Evolutionary conservation across 495 filamentous ascomycete genomes (phyloP).

Genomic region (Talaromyces proteolyticus): DNA sequence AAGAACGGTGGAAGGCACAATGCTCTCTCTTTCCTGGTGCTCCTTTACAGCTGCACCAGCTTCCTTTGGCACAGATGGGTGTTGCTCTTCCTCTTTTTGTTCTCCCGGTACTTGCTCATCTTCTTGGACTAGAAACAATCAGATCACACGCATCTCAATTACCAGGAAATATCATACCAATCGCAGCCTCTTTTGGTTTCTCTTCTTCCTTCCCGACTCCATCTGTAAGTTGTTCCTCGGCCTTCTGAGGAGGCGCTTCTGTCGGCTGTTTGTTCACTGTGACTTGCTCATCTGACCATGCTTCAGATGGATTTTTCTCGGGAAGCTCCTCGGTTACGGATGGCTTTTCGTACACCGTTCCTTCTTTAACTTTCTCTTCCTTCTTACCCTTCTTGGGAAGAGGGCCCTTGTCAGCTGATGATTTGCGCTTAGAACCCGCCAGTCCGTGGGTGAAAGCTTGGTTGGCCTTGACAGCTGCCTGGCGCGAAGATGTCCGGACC

Average conservation of each 20-base stretch:
- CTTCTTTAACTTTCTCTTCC: constrained; percentile 8
- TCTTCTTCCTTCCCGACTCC: constrained; percentile 8
- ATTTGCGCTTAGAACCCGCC: constrained; percentile 31
- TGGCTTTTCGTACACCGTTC: constrained; percentile 1
- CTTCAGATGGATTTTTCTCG: not conserved
- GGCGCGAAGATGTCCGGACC: constrained; percentile 33
- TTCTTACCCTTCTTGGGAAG: constrained; percentile 29
- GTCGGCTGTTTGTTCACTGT: constrained; percentile 4
- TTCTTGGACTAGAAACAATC: not conserved
- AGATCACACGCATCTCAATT: no score
- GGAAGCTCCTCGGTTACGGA: constrained; percentile 2
- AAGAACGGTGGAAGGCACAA: constrained; percentile 65
- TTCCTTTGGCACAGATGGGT: not conserved
- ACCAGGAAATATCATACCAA: not conserved
- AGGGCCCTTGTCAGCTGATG: constrained; percentile 14
- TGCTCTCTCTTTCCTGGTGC: constrained; percentile 35
- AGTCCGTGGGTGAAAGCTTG: constrained; percentile 28
- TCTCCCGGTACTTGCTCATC: constrained; percentile 16
- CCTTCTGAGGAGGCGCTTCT: constrained; percentile 1
- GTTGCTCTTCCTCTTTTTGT: constrained; percentile 8
- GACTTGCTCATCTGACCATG: not conserved
- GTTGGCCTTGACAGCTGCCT: constrained; percentile 40
- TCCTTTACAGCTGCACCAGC: not conserved
- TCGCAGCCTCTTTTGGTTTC: constrained; percentile 28
- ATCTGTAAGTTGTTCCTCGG: constrained; percentile 2